Percentiles rank a stretch among this genome's conserved stretches.
Conservation (phyloP, 306 rosid genomes). For the Vigna radiata region DNA sequence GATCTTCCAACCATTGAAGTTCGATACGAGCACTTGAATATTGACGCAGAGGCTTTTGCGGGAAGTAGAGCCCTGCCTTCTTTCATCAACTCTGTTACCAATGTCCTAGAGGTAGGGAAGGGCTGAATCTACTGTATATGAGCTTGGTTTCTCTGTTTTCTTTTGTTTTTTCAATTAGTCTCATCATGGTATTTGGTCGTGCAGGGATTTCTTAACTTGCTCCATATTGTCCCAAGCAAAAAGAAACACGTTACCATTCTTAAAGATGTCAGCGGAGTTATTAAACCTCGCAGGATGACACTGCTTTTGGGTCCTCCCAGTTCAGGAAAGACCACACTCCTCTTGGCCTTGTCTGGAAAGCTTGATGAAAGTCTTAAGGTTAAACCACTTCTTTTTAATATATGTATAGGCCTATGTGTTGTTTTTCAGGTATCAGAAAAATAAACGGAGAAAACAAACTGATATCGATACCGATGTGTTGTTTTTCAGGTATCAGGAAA, state of each 20-base stretch:
- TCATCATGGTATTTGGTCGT: constrained; percentile 24
- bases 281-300: constrained; percentile 90
- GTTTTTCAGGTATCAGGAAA: constrained; percentile 48
- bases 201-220: constrained; percentile 45
- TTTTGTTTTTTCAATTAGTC: neutral
- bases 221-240: constrained; percentile 50
- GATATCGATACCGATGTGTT: neutral
- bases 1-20: constrained; percentile 78
- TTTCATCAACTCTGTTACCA: constrained; percentile 55
- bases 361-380: constrained; percentile 58
- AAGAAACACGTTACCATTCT: constrained; percentile 66
- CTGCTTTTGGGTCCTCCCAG: constrained; percentile 95
- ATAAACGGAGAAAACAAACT: neutral
- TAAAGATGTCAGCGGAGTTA: constrained; percentile 67
- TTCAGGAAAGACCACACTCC: constrained; percentile 85
- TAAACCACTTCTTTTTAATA: neutral
- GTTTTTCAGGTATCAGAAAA: no score
- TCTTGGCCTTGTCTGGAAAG: constrained; percentile 82
- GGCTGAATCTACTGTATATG: neutral
- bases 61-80: constrained; percentile 81
- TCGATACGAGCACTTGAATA: constrained; percentile 66
- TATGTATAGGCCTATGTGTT: no score
- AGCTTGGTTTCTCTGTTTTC: neutral
- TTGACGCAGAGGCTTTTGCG: constrained; percentile 74
- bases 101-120: constrained; percentile 51